Evolutionary conservation across 1,139 yeast genomes (phyloP).

Genomic region (Candida pseudocylindracea): DNA sequence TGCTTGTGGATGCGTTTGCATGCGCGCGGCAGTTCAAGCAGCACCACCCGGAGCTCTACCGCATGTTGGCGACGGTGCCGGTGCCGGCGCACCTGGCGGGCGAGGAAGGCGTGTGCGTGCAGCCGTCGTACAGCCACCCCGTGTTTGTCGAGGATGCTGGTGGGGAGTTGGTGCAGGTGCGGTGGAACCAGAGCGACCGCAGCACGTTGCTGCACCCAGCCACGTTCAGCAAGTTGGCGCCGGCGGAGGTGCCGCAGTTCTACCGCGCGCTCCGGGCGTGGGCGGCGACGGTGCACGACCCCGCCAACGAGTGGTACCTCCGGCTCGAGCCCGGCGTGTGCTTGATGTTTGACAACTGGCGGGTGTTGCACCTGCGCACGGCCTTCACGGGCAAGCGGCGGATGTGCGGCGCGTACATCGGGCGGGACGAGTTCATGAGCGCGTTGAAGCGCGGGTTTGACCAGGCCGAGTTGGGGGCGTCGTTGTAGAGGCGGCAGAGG

Average conservation of each 20-base stretch:
- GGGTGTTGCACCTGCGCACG: conserved; percentile 52
- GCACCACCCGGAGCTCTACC: conserved; percentile 29
- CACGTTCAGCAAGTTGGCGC: conserved; percentile 7
- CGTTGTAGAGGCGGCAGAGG: too few relatives aligned
- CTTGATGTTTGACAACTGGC: conserved; percentile 56
- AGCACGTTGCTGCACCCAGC: conserved; percentile 41
- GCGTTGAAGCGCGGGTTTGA: too few relatives aligned
- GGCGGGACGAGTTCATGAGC: conserved; percentile 39
- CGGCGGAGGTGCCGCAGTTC: conserved; percentile 30
- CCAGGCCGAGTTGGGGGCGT: too few relatives aligned
- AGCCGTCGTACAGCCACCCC: conserved; percentile 38
- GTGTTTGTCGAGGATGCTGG: conserved; percentile 31
- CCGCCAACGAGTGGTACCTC: conserved; percentile 30
- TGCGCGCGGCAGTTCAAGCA: conserved; percentile 30
- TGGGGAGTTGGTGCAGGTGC: conserved; percentile 37
- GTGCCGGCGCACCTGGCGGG: conserved; percentile 69
- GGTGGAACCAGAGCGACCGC: conserved; percentile 63
- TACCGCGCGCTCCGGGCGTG: conserved; percentile 39
- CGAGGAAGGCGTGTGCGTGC: conserved; percentile 43
- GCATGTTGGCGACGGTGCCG: conserved; percentile 25
- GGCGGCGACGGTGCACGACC: conserved; percentile 27
- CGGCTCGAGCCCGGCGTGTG: conserved; percentile 49
- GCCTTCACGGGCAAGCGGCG: conserved; percentile 50
- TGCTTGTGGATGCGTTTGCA: conserved; percentile 47
- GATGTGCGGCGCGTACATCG: conserved; percentile 59